Base-by-base conservation (phyloP, 179 eudicot genomes). In the Heliamphora ciliata region DNA sequence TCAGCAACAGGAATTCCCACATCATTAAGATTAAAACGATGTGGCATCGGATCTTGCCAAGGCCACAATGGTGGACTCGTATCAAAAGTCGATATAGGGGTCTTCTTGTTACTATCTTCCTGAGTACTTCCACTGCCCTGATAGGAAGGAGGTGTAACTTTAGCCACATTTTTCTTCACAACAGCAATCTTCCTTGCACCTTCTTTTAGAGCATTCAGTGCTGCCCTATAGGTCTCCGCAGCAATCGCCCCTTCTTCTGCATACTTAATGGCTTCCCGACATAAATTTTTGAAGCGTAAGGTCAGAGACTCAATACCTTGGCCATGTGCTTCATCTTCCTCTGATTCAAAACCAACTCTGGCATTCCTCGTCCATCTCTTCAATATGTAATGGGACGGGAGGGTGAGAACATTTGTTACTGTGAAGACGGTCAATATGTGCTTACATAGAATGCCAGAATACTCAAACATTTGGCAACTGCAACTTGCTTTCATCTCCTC, bases 401-500 rank as follows among this genome's bases (percentile, higher is more conserved):
- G 84, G 8, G 86, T 85, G 14, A 86, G 85, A 74, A 89, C 88
- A 82, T 89, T 89, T 67, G 84, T 88, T 47, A 88, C 87, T 2
- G 84, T 84, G 79, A 89, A 89, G 13, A 89, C 91, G 52, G 89
- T 88, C 55, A 89, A 78, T 74, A 88, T 85, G 75, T 89, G 91
- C 64, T 85, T 86, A 48, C 91, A 89, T 8, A 88, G 83, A 71
- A 89, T 76, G 46, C 91, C 91, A 0, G 88, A 84, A 81, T 81
- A 87, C 77, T 89, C 91, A 85, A 89, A 86, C 91, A 88, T 87
- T 77, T 86, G 89, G 51, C 91, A 89, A 73, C 91, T 89, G 79
- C 91, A 89, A 83, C 75, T 84, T 74, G 90, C 90, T 82, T 79
- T 86, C 87, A 86, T 66, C 79, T 88, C 85, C 2, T 83, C 31